Conservation (phyloP, 768 basidiomycete species). For the Tricholoma sp. region DNA sequence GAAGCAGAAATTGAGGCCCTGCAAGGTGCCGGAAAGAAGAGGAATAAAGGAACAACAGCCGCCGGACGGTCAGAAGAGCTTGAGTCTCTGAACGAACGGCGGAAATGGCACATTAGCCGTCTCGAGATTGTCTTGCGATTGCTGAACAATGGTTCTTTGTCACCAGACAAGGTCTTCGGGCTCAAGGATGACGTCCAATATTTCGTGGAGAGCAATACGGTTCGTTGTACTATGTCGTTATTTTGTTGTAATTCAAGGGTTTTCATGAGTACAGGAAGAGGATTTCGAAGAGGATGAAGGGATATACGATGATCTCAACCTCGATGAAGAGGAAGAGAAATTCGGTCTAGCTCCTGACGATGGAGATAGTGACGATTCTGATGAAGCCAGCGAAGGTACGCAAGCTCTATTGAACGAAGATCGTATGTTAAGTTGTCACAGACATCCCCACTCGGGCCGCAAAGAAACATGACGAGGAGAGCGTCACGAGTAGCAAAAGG, state of each 20-base stretch:
- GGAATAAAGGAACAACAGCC: constrained; percentile 62
- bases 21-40: constrained; percentile 80
- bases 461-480: constrained; percentile 83
- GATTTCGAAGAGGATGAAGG: constrained; percentile 97
- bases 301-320: constrained; percentile 95
- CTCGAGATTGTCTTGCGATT: constrained; percentile 91
- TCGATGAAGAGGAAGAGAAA: constrained; percentile 95
- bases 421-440: constrained; percentile 19
- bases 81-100: constrained; percentile 85
- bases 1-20: constrained; percentile 93
- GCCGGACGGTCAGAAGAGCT: constrained; percentile 78
- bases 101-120: constrained; percentile 92
- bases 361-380: constrained; percentile 73
- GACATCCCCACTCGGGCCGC: constrained; percentile 63
- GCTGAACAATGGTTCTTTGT: constrained; percentile 88
- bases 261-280: constrained; percentile 65
- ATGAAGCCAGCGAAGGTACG: constrained; percentile 69
- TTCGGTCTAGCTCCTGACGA: constrained; percentile 79
- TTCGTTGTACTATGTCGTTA: constrained; percentile 37
- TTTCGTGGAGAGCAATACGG: constrained; percentile 94
- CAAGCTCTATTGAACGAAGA: background rate
- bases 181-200: constrained; percentile 95
- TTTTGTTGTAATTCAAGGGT: constrained; percentile 1
- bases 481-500: constrained; percentile 66
- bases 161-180: constrained; percentile 71